These are phyloP conservation scores for Tinospora cordifolia DNA, from an alignment of 164 flowering plant genomes.

Conservation along the genomic window DNA sequence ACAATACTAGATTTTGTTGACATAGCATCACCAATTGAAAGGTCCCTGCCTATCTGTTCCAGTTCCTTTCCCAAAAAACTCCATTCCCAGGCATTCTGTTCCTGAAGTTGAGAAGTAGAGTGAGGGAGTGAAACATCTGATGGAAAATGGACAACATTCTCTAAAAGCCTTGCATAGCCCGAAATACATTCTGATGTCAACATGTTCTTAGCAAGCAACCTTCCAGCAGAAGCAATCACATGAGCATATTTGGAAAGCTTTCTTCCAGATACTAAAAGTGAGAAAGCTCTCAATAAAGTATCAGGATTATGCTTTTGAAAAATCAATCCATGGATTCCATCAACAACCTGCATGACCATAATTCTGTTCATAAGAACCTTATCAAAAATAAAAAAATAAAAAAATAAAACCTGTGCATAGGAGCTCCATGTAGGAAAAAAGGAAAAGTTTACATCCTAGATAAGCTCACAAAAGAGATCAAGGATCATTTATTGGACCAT, in stretches of 20 bases:
- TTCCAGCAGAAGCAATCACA: slow-evolving; percentile 64
- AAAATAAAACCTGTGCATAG: neutral
- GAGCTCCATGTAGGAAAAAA: neutral
- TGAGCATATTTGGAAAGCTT: slow-evolving; percentile 63
- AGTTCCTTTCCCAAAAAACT: slow-evolving; percentile 38
- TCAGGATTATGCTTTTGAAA: slow-evolving; percentile 52
- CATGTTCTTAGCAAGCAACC: slow-evolving; percentile 64
- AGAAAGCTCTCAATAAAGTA: slow-evolving; percentile 59
- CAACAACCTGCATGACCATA: slow-evolving; percentile 49
- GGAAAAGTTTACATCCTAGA: neutral
- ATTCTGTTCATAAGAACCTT: neutral
- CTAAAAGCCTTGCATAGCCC: slow-evolving; percentile 69
- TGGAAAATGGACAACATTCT: slow-evolving; percentile 64
- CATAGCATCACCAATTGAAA: slow-evolving; percentile 12
- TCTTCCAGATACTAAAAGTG: slow-evolving; percentile 51
- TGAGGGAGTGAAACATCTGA: slow-evolving; percentile 68
- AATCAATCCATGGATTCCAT: slow-evolving; percentile 69
- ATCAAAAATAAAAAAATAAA: neutral
- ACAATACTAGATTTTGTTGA: slow-evolving; percentile 36
- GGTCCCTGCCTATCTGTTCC: slow-evolving; percentile 18
- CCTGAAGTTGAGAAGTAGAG: slow-evolving; percentile 42
- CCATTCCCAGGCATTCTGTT: slow-evolving; percentile 67
- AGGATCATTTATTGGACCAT: neutral
- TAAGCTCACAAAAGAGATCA: neutral
- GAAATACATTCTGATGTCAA: slow-evolving; percentile 68